Base-by-base conservation (phyloP, 805 yeast species). In the Hanseniaspora opuntiae region DNA sequence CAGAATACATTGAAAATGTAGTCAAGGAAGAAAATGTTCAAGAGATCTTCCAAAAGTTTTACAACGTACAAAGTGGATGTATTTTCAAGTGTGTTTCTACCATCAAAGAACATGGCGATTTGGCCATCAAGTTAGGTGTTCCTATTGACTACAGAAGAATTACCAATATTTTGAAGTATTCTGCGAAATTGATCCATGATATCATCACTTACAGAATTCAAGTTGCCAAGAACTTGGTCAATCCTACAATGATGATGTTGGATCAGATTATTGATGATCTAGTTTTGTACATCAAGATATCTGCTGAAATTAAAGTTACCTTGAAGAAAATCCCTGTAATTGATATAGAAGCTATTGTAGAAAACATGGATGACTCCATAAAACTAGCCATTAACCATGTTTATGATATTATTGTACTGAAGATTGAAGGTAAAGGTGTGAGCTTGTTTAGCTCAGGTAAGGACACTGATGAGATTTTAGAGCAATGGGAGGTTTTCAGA, bases 191-290 rank as follows among this genome's bases (percentile, higher is more conserved):
- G 45, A 81, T 88, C 60, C 83, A 82, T 61, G 96, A 86, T 60
- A 76, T 86, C 50, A 82, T 89, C 42, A 74, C 75, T 36, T 76
- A 85, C 41, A 75, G 97, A 58, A 70, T 90, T 45, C 71, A 74
- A 1, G 88, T 86, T 63, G 95, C 97, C 2, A 74, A 77, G 64
- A 84, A 83, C 61, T 68, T 90, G 47, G 78, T 76, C 51, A 84
- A 83, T 60, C 96, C 96, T 1, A 88, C 97, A 0, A 78, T 89
- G 80, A 84, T 87, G 88, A 86, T 87, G 82, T 86, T 93, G 59
- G 98, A 93, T 66, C 96, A 90, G 67, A 83, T 87, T 76, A 77
- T 90, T 56, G 88, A 79, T 45, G 95, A 87, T 64, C 84, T 90
- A 63, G 81, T 81, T 59, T 75, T 81, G 2, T 87, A 86, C 63